These are phyloP conservation scores for Eucalyptus microcorys DNA, from an alignment of 345 rosid species.

Conservation along the genomic window DNA sequence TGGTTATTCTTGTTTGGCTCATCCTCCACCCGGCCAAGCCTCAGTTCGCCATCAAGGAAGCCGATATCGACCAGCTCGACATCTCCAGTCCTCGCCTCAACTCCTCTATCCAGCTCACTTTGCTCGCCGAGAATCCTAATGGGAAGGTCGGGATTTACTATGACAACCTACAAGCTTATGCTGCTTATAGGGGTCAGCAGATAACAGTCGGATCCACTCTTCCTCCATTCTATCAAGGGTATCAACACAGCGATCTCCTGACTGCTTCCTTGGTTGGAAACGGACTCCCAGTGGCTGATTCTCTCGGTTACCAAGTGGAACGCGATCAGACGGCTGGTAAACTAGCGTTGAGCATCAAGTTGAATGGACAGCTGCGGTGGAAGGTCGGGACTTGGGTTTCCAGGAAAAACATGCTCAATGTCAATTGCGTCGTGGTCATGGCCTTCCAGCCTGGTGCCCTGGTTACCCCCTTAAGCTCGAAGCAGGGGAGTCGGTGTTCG, in stretches of 20 bases:
- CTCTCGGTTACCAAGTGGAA: conserved; percentile 45
- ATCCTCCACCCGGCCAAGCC: conserved; percentile 76
- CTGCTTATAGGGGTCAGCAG: conserved; percentile 68
- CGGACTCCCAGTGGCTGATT: conserved; percentile 51
- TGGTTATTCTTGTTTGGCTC: conserved; percentile 57
- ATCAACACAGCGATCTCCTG: conserved; percentile 45
- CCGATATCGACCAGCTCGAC: conserved; percentile 46
- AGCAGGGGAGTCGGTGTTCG: conserved; percentile 62
- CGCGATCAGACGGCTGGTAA: conserved; percentile 53
- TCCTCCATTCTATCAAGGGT: conserved; percentile 78
- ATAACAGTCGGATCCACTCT: conserved; percentile 44
- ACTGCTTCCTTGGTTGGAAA: conserved; percentile 53
- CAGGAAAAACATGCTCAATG: conserved; percentile 43
- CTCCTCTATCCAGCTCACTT: conserved; percentile 68
- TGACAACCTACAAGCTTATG: conserved; percentile 49
- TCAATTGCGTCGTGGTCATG: conserved; percentile 53
- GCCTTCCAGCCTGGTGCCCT: conserved; percentile 36
- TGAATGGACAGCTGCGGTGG: conserved; percentile 68
- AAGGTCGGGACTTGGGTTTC: conserved; percentile 90
- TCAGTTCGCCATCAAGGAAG: conserved; percentile 50
- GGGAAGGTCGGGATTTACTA: conserved; percentile 73
- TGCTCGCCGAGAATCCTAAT: conserved; percentile 57
- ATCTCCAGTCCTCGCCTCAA: conserved; percentile 60
- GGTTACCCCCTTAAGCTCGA: conserved; percentile 27
- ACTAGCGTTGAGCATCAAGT: conserved; percentile 36